phyloP scores from a whole-genome alignment of 306 rosid genomes.

The Prunus persica region DNA sequence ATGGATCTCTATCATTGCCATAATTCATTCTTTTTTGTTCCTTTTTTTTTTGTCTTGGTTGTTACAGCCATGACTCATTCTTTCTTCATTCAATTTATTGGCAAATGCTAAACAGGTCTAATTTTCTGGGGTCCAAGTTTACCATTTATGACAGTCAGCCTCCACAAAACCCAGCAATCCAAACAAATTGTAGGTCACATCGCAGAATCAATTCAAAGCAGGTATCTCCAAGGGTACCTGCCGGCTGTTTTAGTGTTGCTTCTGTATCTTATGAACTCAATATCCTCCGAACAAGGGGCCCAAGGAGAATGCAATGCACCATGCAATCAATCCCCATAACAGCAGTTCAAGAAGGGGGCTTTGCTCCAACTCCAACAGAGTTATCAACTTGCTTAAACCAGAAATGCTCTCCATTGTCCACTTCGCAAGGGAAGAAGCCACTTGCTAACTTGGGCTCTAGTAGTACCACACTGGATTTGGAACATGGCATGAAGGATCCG shows the following conservation, averaged over 20 bases:
- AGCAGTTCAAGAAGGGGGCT: slow-evolving; percentile 74
- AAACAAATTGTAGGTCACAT: slow-evolving; percentile 41
- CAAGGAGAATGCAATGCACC: slow-evolving; percentile 80
- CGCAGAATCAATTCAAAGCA: slow-evolving; percentile 51
- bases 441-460: slow-evolving; percentile 35
- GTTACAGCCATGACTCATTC: background rate
- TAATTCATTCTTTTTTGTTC: slow-evolving; percentile 11
- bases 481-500: slow-evolving; percentile 34
- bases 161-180: slow-evolving; percentile 44
- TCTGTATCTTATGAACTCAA: slow-evolving; percentile 78
- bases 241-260: slow-evolving; percentile 51
- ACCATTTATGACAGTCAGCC: slow-evolving; percentile 58
- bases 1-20: background rate
- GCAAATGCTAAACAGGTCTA: slow-evolving; percentile 58
- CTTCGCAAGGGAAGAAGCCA: slow-evolving; percentile 47
- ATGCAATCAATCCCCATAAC: slow-evolving; percentile 76
- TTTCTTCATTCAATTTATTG: slow-evolving; percentile 16
- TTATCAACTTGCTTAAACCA: slow-evolving; percentile 38
- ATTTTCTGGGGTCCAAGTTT: slow-evolving; percentile 91
- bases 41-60: background rate
- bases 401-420: slow-evolving; percentile 17
- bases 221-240: slow-evolving; percentile 51
- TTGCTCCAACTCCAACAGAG: slow-evolving; percentile 76
- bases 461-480: slow-evolving; percentile 26
- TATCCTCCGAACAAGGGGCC: slow-evolving; percentile 92